Evolutionary conservation across 1,139 yeast species (phyloP).

Genomic region (Kazachstania sp.): DNA sequence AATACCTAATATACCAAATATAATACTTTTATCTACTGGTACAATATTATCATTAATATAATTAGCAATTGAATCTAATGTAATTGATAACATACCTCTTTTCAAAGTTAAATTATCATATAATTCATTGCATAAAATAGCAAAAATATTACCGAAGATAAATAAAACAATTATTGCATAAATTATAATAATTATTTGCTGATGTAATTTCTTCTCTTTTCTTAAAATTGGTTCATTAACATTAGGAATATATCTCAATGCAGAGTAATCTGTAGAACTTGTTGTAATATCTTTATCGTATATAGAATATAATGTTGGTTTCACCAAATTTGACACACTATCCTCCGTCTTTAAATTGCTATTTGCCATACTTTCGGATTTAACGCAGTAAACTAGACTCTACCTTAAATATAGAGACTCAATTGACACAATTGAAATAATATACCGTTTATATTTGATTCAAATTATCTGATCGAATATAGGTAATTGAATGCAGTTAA

Average conservation of each 20-base stretch:
- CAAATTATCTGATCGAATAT: no score
- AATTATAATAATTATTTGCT: neutral
- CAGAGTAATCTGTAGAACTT: constrained; percentile 18
- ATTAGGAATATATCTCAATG: neutral
- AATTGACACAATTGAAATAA: neutral
- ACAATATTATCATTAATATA: constrained; percentile 11
- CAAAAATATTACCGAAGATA: constrained; percentile 9
- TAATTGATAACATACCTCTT: constrained; percentile 10
- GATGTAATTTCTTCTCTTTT: neutral
- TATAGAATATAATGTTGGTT: constrained; percentile 24
- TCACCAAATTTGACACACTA: constrained; percentile 16
- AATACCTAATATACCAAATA: constrained; percentile 48
- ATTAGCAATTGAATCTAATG: constrained; percentile 18
- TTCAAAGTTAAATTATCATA: constrained; percentile 9
- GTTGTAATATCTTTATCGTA: constrained; percentile 25
- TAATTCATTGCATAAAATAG: constrained; percentile 7
- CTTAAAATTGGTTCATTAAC: neutral
- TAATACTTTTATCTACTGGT: constrained; percentile 26
- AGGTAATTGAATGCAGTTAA: no score
- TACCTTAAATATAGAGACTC: neutral
- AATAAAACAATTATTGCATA: constrained; percentile 6
- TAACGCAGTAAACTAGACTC: neutral
- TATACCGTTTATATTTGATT: no score
- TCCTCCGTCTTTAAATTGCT: constrained; percentile 2
- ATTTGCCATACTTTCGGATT: neutral